Base-by-base conservation (phyloP, 768 basidiomycete genomes). In the Tubosaeta brunneosetosa region DNA sequence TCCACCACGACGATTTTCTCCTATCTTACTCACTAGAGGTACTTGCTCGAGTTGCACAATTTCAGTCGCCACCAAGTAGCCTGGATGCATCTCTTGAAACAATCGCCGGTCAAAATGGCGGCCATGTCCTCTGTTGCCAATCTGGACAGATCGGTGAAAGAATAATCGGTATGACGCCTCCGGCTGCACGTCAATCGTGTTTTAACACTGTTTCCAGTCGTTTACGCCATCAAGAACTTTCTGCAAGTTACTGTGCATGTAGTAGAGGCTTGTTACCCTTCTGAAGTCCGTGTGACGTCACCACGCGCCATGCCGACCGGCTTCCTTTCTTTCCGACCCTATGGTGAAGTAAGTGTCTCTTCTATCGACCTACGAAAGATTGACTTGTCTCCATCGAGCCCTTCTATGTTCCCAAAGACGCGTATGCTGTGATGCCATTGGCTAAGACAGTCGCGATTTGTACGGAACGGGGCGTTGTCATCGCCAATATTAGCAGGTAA, bases 361-460 rank as follows among this genome's bases (percentile, higher is more conserved):
- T 36, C 53, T 13, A 12, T 47, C 22, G 51, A 36, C 11, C 13
- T 32, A 48, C 33, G 27, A 37, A 51, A n/a, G 29, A 36, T 14
- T 29, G 26, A 36, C 27, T 58, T 19, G 44, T 46, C 14, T 16
- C 27, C 16, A 37, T 50, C 2, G 56, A 91, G 88, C 69, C 81
- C 2, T 78, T 84, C 11, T 85, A 81, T 57, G 77, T 91, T 44
- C 85, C 90, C 1, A 85, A 81, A 61, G 88, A 91, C 51, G 82
- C 82, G 0, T 77, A 78, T 50, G 77, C 82, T 49, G 71, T 90
- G 26, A 79, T 76, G 4, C 71, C 82, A 13, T 65, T 93, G 33
- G 69, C 71, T 5, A 86, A 82, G 66, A 84, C 77, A 0, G 72
- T 90, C 6, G 85, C 82, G 0, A 75, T 92, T 25, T 82, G 82